Conservation (phyloP, 2,329 filamentous ascomycete species). For the Thelonectria discophora region DNA sequence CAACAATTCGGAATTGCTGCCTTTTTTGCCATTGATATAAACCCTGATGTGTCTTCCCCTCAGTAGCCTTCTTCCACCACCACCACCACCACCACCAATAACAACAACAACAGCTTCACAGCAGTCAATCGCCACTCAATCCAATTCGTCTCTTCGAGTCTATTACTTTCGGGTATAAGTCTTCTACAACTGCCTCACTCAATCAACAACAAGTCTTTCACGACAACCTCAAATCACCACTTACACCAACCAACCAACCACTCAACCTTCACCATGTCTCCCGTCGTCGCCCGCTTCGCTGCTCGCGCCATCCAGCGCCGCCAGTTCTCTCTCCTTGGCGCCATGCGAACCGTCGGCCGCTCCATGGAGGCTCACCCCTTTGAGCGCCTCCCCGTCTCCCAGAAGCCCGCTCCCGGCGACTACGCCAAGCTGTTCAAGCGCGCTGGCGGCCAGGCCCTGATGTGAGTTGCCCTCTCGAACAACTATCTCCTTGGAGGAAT, state of each 20-base stretch:
- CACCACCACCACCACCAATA: constrained; percentile 4
- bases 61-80: constrained; percentile 31
- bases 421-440: constrained; percentile 47
- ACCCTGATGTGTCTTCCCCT: constrained; percentile 30
- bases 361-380: constrained; percentile 50
- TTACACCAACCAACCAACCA: constrained; percentile 29
- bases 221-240: constrained; percentile 25
- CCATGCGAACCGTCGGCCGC: constrained; percentile 46
- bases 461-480: constrained; percentile 44
- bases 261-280: constrained; percentile 40
- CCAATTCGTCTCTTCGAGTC: constrained; percentile 31
- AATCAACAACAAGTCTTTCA: constrained; percentile 9
- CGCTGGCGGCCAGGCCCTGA: constrained; percentile 42
- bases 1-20: constrained; percentile 23
- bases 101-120: constrained; percentile 33
- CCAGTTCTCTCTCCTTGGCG: constrained; percentile 47
- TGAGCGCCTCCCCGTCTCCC: constrained; percentile 44
- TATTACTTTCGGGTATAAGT: constrained; percentile 18
- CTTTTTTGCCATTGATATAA: constrained; percentile 36
- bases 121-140: constrained; percentile 31
- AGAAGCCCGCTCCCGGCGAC: constrained; percentile 43
- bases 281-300: constrained; percentile 43
- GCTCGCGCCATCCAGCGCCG: constrained; percentile 44
- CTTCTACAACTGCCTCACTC: constrained; percentile 4
- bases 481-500: no score